These are phyloP conservation scores for Ceratocystis cubensis DNA, from an alignment of 2,329 filamentous ascomycete genomes.

Conservation along the genomic window DNA sequence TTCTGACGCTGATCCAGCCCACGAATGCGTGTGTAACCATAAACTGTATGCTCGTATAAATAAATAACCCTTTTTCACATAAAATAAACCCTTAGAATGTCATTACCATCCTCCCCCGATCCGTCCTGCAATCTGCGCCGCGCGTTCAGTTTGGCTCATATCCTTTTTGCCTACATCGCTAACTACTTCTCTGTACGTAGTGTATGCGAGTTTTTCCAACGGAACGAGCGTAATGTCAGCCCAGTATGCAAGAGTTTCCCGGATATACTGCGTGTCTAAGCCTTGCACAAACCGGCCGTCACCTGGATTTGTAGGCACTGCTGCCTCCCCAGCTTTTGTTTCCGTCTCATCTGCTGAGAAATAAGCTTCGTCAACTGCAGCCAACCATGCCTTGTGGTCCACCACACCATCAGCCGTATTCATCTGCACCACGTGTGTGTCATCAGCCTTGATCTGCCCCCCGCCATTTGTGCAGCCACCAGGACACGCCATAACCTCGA, in stretches of 20 bases:
- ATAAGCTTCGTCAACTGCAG: slow-evolving; percentile 76
- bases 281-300: slow-evolving; percentile 42
- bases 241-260: slow-evolving; percentile 65
- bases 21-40: neutral
- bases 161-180: slow-evolving; percentile 82
- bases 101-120: slow-evolving; percentile 83
- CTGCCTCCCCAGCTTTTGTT: too few species aligned
- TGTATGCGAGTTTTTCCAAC: slow-evolving; percentile 62
- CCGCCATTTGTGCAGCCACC: slow-evolving; percentile 98
- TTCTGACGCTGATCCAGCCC: neutral
- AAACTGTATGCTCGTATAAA: neutral
- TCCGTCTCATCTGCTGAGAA: slow-evolving; percentile 58
- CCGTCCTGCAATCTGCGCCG: slow-evolving; percentile 78
- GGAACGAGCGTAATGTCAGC: slow-evolving; percentile 55
- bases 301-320: slow-evolving; percentile 24
- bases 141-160: slow-evolving; percentile 59
- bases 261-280: slow-evolving; percentile 53
- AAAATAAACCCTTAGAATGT: neutral
- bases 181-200: slow-evolving; percentile 81
- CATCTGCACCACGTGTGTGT: slow-evolving; percentile 50
- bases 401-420: slow-evolving; percentile 40
- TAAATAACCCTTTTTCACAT: too few species aligned
- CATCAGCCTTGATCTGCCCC: slow-evolving; percentile 84
- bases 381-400: slow-evolving; percentile 78
- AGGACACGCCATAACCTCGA: slow-evolving; percentile 98